Evolutionary conservation across 164 flowering plant species (phyloP), one percentile per base, ranked within the genome.

Genomic region (Nymphaea thermarum): DNA sequence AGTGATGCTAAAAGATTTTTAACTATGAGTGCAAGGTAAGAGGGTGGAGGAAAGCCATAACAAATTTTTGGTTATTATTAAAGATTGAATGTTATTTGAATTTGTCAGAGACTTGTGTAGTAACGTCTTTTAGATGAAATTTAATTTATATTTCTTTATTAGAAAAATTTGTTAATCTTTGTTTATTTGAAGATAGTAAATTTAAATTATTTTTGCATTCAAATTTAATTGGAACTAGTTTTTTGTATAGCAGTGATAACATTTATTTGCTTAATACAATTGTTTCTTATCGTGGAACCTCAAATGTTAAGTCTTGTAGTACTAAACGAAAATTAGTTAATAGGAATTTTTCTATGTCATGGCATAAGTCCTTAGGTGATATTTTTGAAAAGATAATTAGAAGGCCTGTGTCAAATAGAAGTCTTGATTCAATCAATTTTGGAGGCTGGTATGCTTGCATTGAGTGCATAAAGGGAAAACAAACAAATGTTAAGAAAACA

Each of bases 381-480:
- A 44, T 68, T 10, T 68, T 42, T 25, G 44, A 44, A 68, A 5
- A 68, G 4, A 62, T 8, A 68, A 47, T 68, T 14, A 25, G 14
- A 53, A 43, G n/a, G 25, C n/a, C 61, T 68, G 42, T 68, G 42
- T 36, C 7, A 41, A 11, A 68, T 53, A 53, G 36, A 12, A 36
- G 60, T 44, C 6, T 62, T 36, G 45, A 18, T 25, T 10, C 42
- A 17, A 42, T 43, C 61, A 17, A 42, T 11, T 43, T 68, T 5
- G 17, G 7, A 4, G 42, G 61, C 43, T 64, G 3, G 1, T 6
- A 64, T 17, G 43, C 15, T 42, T 17, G 43, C 6, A 3, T 64
- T 64, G 42, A 64, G 18, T 41, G 64, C 64, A 68, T 68, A 12
- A 60, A 68, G 43, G 70, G 63, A 25, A 53, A 60, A 14, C 3